Percentiles rank a stretch among this genome's conserved stretches.
Evolutionary conservation across 2,329 filamentous ascomycete genomes (phyloP).

Genomic region (Penicillium sp.): DNA sequence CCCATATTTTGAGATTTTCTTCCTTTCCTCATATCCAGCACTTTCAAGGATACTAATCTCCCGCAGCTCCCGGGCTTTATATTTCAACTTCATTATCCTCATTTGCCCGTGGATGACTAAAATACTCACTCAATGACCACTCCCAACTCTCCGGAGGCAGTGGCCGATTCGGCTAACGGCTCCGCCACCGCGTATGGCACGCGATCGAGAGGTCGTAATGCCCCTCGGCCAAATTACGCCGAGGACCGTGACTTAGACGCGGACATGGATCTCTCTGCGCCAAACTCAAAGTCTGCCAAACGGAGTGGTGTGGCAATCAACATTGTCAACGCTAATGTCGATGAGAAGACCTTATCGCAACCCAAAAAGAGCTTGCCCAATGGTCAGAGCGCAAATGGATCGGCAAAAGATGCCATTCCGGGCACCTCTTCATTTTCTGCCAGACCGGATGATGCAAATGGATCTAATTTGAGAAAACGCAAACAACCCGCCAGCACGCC

Average conservation of each 20-base stretch:
- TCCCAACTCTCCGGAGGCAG: conserved; percentile 42
- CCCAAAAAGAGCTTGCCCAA: conserved; percentile 42
- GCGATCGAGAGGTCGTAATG: conserved; percentile 83
- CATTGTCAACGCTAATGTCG: conserved; percentile 33
- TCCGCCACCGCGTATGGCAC: conserved; percentile 76
- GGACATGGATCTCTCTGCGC: conserved; percentile 71
- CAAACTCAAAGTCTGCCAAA: conserved; percentile 33
- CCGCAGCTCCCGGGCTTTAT: conserved; percentile 11
- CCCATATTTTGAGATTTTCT: conserved; percentile 25
- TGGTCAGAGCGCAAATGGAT: conserved; percentile 31
- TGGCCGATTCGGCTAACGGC: conserved; percentile 38
- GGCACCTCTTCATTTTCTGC: conserved; percentile 60
- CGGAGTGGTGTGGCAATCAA: conserved; percentile 26
- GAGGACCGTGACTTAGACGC: conserved; percentile 89
- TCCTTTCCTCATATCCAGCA: conserved; percentile 2
- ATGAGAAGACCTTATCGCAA: conserved; percentile 41
- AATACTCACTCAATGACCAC: conserved; percentile 46
- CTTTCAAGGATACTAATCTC: conserved; percentile 11
- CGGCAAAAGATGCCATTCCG: conserved; percentile 51
- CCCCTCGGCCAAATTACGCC: conserved; percentile 87
- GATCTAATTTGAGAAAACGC: conserved; percentile 70
- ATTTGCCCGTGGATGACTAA: conserved; percentile 33
- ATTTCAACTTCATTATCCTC: conserved; percentile 15
- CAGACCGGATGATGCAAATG: conserved; percentile 44
- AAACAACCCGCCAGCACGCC: conserved; percentile 62